A percentile compares a stretch with the other conserved stretches of the same genome.
Conservation (phyloP, 306 rosid genomes). For the Delonix regia region DNA sequence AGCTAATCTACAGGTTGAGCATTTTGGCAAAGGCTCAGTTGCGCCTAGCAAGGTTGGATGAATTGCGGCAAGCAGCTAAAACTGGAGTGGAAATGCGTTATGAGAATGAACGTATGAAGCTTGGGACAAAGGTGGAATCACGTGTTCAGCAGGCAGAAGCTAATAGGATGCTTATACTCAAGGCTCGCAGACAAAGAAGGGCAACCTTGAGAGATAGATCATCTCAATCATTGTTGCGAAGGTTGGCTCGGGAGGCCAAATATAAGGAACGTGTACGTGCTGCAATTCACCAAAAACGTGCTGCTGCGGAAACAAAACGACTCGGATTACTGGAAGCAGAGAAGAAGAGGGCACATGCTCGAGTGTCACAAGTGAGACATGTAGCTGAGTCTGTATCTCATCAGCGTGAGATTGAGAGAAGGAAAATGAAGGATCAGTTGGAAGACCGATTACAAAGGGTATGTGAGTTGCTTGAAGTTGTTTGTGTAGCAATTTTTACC, state of each 20-base stretch:
- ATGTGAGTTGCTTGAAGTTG: slow-evolving; percentile 34
- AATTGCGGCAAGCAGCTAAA: slow-evolving; percentile 94
- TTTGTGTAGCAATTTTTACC: not conserved
- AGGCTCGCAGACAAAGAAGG: slow-evolving; percentile 84
- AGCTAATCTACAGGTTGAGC: slow-evolving; percentile 63
- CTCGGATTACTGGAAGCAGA: slow-evolving; percentile 80
- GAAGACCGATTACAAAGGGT: slow-evolving; percentile 96
- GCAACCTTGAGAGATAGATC: slow-evolving; percentile 89
- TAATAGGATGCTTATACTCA: slow-evolving; percentile 84
- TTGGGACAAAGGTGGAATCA: slow-evolving; percentile 79
- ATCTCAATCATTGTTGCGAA: slow-evolving; percentile 78
- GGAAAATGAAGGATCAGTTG: slow-evolving; percentile 74
- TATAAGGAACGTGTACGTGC: slow-evolving; percentile 87
- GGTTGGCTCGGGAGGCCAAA: slow-evolving; percentile 85
- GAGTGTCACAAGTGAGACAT: slow-evolving; percentile 70
- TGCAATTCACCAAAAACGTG: slow-evolving; percentile 89
- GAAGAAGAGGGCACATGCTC: slow-evolving; percentile 83
- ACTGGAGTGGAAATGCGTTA: slow-evolving; percentile 71
- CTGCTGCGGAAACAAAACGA: slow-evolving; percentile 89
- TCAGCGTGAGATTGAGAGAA: slow-evolving; percentile 90
- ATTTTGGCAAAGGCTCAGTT: slow-evolving; percentile 73
- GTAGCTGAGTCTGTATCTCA: slow-evolving; percentile 83
- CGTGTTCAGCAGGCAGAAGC: slow-evolving; percentile 90
- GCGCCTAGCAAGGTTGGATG: slow-evolving; percentile 87
- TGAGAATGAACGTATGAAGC: slow-evolving; percentile 71